Percentiles rank a stretch among this genome's conserved stretches.
Evolutionary conservation across 2,329 filamentous ascomycete genomes (phyloP).

Genomic region (Metarhizium humberi): DNA sequence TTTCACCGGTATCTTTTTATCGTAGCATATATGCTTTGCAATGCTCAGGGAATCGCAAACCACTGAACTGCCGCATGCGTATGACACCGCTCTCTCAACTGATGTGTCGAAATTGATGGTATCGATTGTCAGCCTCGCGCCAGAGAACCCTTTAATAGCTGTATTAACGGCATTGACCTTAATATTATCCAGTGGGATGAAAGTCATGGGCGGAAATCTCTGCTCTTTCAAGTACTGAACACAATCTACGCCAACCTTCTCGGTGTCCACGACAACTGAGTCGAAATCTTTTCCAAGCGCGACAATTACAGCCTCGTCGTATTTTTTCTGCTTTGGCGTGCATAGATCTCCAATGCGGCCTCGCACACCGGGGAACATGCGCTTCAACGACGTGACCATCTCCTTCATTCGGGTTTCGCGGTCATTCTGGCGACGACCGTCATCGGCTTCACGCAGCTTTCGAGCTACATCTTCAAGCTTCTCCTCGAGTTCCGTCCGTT

Average conservation of each 20-base stretch:
- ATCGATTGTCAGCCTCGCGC: conserved; percentile 84
- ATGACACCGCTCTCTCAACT: conserved; percentile 85
- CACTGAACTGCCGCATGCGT: conserved; percentile 89
- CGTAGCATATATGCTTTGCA: conserved; percentile 84
- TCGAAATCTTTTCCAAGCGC: conserved; percentile 91
- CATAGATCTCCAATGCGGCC: conserved; percentile 87
- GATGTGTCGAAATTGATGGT: conserved; percentile 88
- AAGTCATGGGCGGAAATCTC: conserved; percentile 77
- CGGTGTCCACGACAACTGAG: conserved; percentile 87
- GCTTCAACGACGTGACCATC: conserved; percentile 76
- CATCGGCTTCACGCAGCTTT: conserved; percentile 77
- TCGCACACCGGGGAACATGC: conserved; percentile 84
- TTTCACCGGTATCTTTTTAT: conserved; percentile 77
- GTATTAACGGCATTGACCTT: conserved; percentile 88
- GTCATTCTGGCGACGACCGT: conserved; percentile 76
- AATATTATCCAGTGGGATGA: conserved; percentile 94
- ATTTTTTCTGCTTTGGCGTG: conserved; percentile 96
- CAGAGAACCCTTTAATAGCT: conserved; percentile 79
- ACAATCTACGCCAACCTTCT: conserved; percentile 89
- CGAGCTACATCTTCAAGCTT: conserved; percentile 74
- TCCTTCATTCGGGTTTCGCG: conserved; percentile 73
- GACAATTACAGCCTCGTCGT: conserved; percentile 83
- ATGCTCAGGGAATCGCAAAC: conserved; percentile 83
- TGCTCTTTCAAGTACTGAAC: conserved; percentile 92
- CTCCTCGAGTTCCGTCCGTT: conserved; percentile 82